phyloP scores from a whole-genome alignment of 2,329 filamentous ascomycete genomes.

The Pseudogymnoascus sp. region DNA sequence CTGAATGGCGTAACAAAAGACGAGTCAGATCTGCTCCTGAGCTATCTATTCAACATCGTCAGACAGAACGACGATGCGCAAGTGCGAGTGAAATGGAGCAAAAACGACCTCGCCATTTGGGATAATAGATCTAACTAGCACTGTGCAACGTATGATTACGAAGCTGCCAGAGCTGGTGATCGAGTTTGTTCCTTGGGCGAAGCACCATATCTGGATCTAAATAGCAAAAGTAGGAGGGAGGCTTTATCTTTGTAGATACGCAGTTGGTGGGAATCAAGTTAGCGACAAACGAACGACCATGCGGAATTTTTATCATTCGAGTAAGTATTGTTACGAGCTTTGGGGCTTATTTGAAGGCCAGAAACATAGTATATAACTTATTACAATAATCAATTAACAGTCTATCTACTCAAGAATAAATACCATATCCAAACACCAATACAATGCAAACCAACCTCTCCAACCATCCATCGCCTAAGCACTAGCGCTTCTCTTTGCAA shows the following conservation, averaged over 20 bases:
- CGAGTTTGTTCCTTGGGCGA: conserved; percentile 40
- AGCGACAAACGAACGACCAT: background rate
- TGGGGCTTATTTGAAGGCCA: background rate
- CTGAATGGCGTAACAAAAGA: conserved; percentile 47
- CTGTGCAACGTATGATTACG: conserved; percentile 54
- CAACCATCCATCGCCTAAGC: background rate
- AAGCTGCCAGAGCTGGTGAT: conserved; percentile 37
- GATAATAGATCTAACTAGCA: conserved; percentile 49
- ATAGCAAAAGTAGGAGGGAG: background rate
- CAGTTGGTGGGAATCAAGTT: background rate
- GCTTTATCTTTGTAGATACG: background rate
- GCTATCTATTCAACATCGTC: conserved; percentile 33
- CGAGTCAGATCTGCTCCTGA: conserved; percentile 38
- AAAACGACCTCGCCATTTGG: conserved; percentile 54
- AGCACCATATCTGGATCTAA: conserved; percentile 19
- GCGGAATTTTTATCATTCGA: background rate
- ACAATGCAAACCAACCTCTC: background rate
- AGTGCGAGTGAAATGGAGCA: conserved; percentile 44
- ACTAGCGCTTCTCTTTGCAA: conserved; percentile 24
- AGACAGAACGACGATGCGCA: conserved; percentile 49
- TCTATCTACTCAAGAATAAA: background rate
- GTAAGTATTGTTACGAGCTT: background rate
- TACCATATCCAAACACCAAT: background rate
- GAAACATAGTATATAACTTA: background rate
- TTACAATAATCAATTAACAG: background rate